These are phyloP conservation scores for Dipteronia dyeriana DNA, from an alignment of 345 rosid species.

Conservation along the genomic window DNA sequence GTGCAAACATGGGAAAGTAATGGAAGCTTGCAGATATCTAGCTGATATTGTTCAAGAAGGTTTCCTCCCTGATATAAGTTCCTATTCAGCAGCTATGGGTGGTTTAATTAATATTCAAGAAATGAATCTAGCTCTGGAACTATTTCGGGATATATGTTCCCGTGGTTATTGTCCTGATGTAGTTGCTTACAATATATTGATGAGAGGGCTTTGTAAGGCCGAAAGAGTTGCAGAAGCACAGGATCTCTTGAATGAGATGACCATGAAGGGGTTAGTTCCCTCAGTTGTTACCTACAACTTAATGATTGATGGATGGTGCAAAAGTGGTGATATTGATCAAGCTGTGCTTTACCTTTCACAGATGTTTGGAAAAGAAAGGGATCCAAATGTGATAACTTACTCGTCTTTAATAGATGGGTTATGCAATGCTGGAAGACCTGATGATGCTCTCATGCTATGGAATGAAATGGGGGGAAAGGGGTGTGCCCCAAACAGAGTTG, in stretches of 20 bases:
- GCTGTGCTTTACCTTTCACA: slow-evolving; percentile 58
- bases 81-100: slow-evolving; percentile 70
- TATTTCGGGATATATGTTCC: slow-evolving; percentile 56
- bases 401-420: slow-evolving; percentile 73
- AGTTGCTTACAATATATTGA: slow-evolving; percentile 73
- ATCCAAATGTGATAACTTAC: slow-evolving; percentile 74
- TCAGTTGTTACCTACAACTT: slow-evolving; percentile 71
- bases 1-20: slow-evolving; percentile 51
- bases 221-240: slow-evolving; percentile 63
- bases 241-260: slow-evolving; percentile 64
- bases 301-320: slow-evolving; percentile 86
- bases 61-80: slow-evolving; percentile 66
- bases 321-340: slow-evolving; percentile 50
- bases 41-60: slow-evolving; percentile 69
- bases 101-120: slow-evolving; percentile 61
- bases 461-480: slow-evolving; percentile 60
- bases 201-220: slow-evolving; percentile 69
- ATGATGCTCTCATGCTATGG: slow-evolving; percentile 76
- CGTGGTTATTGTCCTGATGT: slow-evolving; percentile 74
- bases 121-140: slow-evolving; percentile 64
- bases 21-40: slow-evolving; percentile 70
- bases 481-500: slow-evolving; percentile 51
- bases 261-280: slow-evolving; percentile 64
- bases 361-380: slow-evolving; percentile 53
- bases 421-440: slow-evolving; percentile 63